Evolutionary conservation across 1,139 yeast genomes (phyloP).

Genomic region (Arxiozyma telluris): DNA sequence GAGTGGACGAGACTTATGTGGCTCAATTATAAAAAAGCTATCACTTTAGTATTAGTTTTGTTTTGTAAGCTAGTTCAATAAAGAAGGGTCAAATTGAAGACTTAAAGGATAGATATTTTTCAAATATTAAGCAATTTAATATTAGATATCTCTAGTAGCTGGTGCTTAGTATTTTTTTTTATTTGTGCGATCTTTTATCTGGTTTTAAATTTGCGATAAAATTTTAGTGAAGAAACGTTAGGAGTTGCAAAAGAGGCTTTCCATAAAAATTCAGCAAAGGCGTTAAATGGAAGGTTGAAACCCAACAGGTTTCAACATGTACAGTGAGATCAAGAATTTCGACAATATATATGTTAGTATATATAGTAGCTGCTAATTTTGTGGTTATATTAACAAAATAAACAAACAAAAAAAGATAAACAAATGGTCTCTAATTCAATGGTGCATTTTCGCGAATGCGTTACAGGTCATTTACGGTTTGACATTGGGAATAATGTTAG

Average conservation of each 20-base stretch:
- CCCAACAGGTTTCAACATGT: background rate
- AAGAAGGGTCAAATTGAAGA: background rate
- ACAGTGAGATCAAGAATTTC: background rate
- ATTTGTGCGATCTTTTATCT: background rate
- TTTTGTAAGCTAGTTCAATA: background rate
- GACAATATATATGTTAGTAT: constrained; percentile 1
- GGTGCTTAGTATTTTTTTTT: background rate
- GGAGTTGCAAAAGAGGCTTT: background rate
- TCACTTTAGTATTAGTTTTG: background rate
- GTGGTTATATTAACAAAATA: no score
- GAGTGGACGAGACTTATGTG: constrained; percentile 29
- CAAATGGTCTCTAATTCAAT: background rate
- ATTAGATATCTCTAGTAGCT: background rate
- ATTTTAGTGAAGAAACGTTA: no score
- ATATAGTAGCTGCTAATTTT: background rate
- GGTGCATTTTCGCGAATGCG: background rate
- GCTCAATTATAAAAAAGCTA: constrained; percentile 12
- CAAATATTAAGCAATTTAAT: background rate
- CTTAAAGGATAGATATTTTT: background rate
- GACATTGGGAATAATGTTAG: background rate
- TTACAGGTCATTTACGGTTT: no score
- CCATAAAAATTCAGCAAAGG: no score
- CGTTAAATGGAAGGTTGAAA: background rate
- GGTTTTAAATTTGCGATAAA: no score
- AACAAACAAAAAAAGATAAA: background rate